Percentiles rank a stretch among this genome's conserved stretches.
phyloP scores from a whole-genome alignment of 164 flowering plant genomes.

The Vitis rupestris region DNA sequence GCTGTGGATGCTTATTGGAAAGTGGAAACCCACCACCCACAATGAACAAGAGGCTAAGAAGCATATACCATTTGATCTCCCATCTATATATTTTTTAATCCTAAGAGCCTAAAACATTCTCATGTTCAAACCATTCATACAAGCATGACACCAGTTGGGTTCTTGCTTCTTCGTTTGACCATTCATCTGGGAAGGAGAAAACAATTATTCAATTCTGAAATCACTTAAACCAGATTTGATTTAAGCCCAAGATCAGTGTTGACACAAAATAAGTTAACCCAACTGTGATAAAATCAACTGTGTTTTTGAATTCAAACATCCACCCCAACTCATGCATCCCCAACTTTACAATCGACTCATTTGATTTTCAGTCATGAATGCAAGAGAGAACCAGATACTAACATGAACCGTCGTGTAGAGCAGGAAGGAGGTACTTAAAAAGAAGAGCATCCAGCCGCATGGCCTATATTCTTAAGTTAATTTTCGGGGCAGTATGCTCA shows the following conservation, averaged over 20 bases:
- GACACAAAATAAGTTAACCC: constrained; percentile 1
- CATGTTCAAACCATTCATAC: no score
- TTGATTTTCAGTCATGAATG: constrained; percentile 8
- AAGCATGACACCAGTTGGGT: no score
- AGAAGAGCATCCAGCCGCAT: constrained; percentile 6
- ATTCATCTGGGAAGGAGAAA: no score
- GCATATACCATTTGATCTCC: no score
- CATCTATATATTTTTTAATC: no score
- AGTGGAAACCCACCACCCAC: no score
- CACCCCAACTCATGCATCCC: constrained; percentile 16
- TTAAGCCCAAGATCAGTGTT: constrained; percentile 1
- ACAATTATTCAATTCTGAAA: no score
- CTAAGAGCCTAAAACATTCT: no score
- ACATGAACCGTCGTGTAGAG: constrained; percentile 6
- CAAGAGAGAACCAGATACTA: constrained; percentile 1
- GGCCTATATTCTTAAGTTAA: constrained; percentile 2
- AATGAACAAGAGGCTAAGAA: no score
- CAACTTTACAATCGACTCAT: constrained; percentile 24
- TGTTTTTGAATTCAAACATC: constrained; percentile 6
- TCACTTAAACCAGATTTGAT: not conserved
- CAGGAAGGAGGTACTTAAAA: not conserved
- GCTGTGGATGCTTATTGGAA: no score
- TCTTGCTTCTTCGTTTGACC: no score
- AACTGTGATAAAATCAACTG: not conserved
- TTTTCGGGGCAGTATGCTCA: constrained; percentile 6